Conservation (phyloP, 495 filamentous ascomycete genomes). For the Neohortaea acidophila region DNA sequence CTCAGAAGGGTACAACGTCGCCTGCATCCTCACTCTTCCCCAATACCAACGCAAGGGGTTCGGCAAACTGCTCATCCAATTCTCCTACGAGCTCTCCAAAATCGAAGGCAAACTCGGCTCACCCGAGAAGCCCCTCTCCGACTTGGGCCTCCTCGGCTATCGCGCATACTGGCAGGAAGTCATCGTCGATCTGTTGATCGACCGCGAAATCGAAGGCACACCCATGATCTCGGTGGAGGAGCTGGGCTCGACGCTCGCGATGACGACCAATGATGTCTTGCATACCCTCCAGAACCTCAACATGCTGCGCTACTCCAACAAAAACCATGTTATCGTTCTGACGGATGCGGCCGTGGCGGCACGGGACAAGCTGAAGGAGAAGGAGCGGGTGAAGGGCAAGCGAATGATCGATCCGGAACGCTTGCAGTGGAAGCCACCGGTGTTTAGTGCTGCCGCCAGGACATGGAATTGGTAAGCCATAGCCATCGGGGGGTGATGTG, state of each 20-base stretch:
- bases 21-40: slow-evolving; percentile 89
- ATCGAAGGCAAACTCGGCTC: slow-evolving; percentile 88
- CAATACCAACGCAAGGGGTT: slow-evolving; percentile 93
- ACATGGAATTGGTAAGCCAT: slow-evolving; percentile 83
- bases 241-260: slow-evolving; percentile 60
- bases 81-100: slow-evolving; percentile 94
- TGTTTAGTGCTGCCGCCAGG: slow-evolving; percentile 72
- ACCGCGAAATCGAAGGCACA: slow-evolving; percentile 26
- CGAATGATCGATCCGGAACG: slow-evolving; percentile 52
- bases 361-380: slow-evolving; percentile 51
- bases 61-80: slow-evolving; percentile 83
- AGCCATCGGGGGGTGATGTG: not conserved
- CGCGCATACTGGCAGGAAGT: slow-evolving; percentile 94
- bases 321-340: slow-evolving; percentile 82
- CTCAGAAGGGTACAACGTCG: slow-evolving; percentile 90
- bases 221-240: slow-evolving; percentile 68
- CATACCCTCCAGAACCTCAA: slow-evolving; percentile 83
- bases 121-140: slow-evolving; percentile 89
- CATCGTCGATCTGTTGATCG: slow-evolving; percentile 66
- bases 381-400: slow-evolving; percentile 52
- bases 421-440: slow-evolving; percentile 85
- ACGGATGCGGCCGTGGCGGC: slow-evolving; percentile 66
- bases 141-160: slow-evolving; percentile 82
- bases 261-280: slow-evolving; percentile 91
- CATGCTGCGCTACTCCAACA: slow-evolving; percentile 83